Percentiles rank a stretch among this genome's conserved stretches.
Conservation (phyloP, 1,284 basidiomycete species). For the Malassezia sympodialis region DNA sequence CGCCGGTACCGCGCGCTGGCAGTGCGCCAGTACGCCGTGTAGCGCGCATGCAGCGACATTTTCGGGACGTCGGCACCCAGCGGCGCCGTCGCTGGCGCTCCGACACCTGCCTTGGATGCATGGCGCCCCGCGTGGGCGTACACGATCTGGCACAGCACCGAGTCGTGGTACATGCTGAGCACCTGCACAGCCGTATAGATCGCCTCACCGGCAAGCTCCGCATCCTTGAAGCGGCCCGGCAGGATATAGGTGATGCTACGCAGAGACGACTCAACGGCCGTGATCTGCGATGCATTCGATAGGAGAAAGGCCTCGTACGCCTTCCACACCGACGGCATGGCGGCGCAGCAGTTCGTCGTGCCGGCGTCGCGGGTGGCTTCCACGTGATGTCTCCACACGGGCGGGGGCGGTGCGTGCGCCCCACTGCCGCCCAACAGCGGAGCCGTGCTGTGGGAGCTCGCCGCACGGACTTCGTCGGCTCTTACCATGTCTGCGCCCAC, state of each 20-base stretch:
- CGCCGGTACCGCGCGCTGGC: conserved; percentile 38
- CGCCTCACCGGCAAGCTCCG: conserved; percentile 57
- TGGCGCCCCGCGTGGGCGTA: conserved; percentile 13
- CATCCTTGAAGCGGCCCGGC: conserved; percentile 90
- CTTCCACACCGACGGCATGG: conserved; percentile 30
- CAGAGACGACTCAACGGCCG: conserved; percentile 73
- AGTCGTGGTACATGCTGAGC: conserved; percentile 50
- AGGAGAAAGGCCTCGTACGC: conserved; percentile 43
- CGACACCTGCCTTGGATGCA: not conserved
- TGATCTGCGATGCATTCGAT: conserved; percentile 52
- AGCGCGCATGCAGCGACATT: conserved; percentile 49
- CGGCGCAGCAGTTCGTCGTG: conserved; percentile 1
- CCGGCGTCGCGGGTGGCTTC: not conserved
- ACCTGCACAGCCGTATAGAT: conserved; percentile 49
- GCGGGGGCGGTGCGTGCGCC: not conserved
- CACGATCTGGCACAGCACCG: conserved; percentile 45
- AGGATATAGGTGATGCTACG: conserved; percentile 86
- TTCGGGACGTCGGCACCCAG: conserved; percentile 19
- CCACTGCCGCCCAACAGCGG: not conserved
- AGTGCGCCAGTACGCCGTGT: conserved; percentile 47
- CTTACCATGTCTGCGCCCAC: not conserved
- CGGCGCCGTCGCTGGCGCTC: not conserved
- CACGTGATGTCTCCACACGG: not conserved
- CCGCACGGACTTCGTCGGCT: not conserved
- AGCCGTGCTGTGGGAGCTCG: not conserved